phyloP scores from a whole-genome alignment of 1,139 yeast species.

The Sugiyamaella japonica region DNA sequence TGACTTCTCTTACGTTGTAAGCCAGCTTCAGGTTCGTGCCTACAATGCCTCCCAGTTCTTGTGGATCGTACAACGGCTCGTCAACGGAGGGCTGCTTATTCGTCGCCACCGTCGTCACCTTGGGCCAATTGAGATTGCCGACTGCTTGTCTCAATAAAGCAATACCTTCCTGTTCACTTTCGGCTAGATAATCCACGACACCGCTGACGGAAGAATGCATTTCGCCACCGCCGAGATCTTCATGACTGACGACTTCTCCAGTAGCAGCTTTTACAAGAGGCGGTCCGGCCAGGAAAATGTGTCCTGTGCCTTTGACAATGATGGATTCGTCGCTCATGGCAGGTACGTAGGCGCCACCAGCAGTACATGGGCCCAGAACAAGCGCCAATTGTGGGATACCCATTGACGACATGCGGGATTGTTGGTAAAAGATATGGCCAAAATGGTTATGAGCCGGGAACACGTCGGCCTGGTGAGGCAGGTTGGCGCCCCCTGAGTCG shows the following conservation, averaged over 20 bases:
- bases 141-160: constrained; percentile 38
- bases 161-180: constrained; percentile 41
- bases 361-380: constrained; percentile 43
- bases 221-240: constrained; percentile 42
- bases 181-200: constrained; percentile 40
- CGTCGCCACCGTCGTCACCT: constrained; percentile 2
- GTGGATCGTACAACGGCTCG: constrained; percentile 38
- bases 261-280: constrained; percentile 43
- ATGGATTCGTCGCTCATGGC: constrained; percentile 43
- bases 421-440: constrained; percentile 41
- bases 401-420: constrained; percentile 38
- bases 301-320: constrained; percentile 41
- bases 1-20: constrained; percentile 40
- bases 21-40: constrained; percentile 39
- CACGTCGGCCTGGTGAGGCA: constrained; percentile 42
- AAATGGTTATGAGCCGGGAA: constrained; percentile 43
- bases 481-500: constrained; percentile 43
- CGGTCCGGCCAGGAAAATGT: constrained; percentile 42
- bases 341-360: constrained; percentile 44
- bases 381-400: constrained; percentile 41
- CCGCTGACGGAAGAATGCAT: constrained; percentile 41
- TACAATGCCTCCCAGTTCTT: constrained; percentile 39
- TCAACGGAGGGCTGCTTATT: constrained; percentile 21
- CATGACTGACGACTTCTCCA: constrained; percentile 41
- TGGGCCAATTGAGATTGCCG: constrained; percentile 35